Evolutionary conservation across 192 early-diverging fungal species (phyloP).

Genomic region (Coemansia sp.): DNA sequence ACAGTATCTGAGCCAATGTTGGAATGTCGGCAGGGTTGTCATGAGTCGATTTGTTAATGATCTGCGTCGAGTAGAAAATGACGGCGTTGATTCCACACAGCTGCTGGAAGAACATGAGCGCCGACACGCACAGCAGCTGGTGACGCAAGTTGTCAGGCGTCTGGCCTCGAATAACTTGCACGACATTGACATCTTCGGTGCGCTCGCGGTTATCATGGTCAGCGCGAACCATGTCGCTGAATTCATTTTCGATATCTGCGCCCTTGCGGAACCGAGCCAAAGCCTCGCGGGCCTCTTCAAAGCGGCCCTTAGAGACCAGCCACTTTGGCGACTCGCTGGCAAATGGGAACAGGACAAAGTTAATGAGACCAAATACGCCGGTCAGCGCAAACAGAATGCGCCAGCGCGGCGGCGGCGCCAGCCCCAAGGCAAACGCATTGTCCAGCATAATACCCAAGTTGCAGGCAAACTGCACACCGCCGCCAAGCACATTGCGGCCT

Average conservation of each 20-base stretch:
- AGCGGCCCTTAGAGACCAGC: constrained; percentile 60
- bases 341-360: constrained; percentile 58
- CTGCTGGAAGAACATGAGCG: constrained; percentile 75
- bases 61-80: constrained; percentile 83
- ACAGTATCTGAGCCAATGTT: constrained; percentile 49
- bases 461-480: constrained; percentile 70
- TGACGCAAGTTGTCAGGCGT: constrained; percentile 55
- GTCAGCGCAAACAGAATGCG: constrained; percentile 64
- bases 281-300: constrained; percentile 54
- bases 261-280: constrained; percentile 55
- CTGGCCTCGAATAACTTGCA: constrained; percentile 53
- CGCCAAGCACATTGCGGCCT: constrained; percentile 66
- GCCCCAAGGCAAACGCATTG: constrained; percentile 60
- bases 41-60: constrained; percentile 58
- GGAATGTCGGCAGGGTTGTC: constrained; percentile 48
- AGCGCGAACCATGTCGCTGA: constrained; percentile 57
- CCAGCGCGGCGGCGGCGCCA: constrained; percentile 64
- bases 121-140: constrained; percentile 61
- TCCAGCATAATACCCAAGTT: constrained; percentile 75
- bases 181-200: constrained; percentile 46
- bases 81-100: constrained; percentile 81
- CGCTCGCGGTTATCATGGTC: constrained; percentile 37
- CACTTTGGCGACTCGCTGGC: constrained; percentile 77
- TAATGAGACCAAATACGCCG: constrained; percentile 57
- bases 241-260: constrained; percentile 59